These are phyloP conservation scores for Fusarium nurragi DNA, from an alignment of 2,329 filamentous ascomycete genomes.

Conservation along the genomic window DNA sequence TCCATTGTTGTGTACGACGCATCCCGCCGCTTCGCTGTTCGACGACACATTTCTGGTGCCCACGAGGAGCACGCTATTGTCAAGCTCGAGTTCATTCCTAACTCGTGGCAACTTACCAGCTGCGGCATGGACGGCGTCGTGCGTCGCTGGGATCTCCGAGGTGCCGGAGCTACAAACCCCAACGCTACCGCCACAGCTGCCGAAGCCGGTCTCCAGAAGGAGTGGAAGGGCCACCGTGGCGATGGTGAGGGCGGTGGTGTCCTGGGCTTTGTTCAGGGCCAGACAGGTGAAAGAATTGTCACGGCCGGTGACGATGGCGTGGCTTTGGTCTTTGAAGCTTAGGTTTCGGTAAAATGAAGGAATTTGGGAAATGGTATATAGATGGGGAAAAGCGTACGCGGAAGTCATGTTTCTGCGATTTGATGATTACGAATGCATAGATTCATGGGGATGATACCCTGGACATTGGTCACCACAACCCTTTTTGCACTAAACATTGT, in stretches of 20 bases:
- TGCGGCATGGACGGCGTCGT: slow-evolving; percentile 94
- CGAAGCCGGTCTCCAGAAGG: slow-evolving; percentile 75
- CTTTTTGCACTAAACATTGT: not conserved
- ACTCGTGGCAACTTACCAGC: slow-evolving; percentile 78
- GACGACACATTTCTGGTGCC: slow-evolving; percentile 81
- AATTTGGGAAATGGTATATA: slow-evolving; percentile 18
- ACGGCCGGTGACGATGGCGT: slow-evolving; percentile 91
- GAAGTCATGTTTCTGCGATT: slow-evolving; percentile 31
- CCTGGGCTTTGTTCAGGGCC: slow-evolving; percentile 87
- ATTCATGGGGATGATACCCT: slow-evolving; percentile 39
- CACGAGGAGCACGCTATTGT: slow-evolving; percentile 92
- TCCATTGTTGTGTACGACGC: slow-evolving; percentile 89
- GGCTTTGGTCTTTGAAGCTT: slow-evolving; percentile 72
- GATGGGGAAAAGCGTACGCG: slow-evolving; percentile 25
- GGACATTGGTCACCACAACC: slow-evolving; percentile 8
- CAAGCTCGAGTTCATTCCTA: slow-evolving; percentile 85
- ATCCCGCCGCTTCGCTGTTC: slow-evolving; percentile 84
- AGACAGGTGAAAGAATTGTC: slow-evolving; percentile 76
- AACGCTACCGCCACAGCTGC: slow-evolving; percentile 51
- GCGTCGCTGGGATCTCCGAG: slow-evolving; percentile 83
- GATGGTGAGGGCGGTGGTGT: slow-evolving; percentile 89
- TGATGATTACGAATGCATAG: slow-evolving; percentile 43
- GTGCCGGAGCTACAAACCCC: slow-evolving; percentile 49
- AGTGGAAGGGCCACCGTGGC: slow-evolving; percentile 91
- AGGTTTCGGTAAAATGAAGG: slow-evolving; percentile 13